Evolutionary conservation across 371 early-diverging fungal species (phyloP), one percentile per base, ranked within the genome.

Genomic region (Mortierella sp.): DNA sequence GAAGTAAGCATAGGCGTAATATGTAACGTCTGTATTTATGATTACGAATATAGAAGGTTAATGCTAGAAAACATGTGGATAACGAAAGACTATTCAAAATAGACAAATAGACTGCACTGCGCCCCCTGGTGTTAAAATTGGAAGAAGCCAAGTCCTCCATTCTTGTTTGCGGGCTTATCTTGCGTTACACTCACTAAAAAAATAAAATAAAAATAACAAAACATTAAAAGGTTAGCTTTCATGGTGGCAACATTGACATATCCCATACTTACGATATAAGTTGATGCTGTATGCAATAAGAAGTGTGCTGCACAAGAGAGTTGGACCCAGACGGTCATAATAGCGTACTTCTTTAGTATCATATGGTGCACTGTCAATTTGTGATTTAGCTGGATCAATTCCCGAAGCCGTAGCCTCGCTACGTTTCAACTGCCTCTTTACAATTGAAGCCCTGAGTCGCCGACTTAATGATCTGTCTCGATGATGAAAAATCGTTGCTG

Each of bases 311-410:
- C 74, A 70, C 23, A 79, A 13, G 4, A 74, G n/a, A 28, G 80
- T 73, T 3, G 80, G 80, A 0, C 79, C 71, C 4, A 51, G 12
- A 2, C 74, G 70, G 22, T 79, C 73, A 51, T 73, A 79, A 47
- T 70, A 79, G 23, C 62, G 55, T 32, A 66, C 34, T 37, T 74
- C 73, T 2, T 51, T 31, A 12, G 29, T 6, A 34, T 31, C 56
- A 15, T 32, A 19, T 17, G 29, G 56, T 1, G 17, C 10, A n/a
- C n/a, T n/a, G n/a, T n/a, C n/a, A n/a, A n/a, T n/a, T n/a, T n/a
- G n/a, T n/a, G n/a, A n/a, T n/a, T n/a, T n/a, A n/a, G n/a, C n/a
- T n/a, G n/a, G n/a, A 9, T 17, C 34, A 8, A 8, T 17, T 3
- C 34, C 56, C 8, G n/a, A 17, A 5, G 19, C 7, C 13, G 32